Evolutionary conservation across 2,329 filamentous ascomycete genomes (phyloP), one percentile per base, ranked within the genome.

Genomic region (Chaetomium strumarium): DNA sequence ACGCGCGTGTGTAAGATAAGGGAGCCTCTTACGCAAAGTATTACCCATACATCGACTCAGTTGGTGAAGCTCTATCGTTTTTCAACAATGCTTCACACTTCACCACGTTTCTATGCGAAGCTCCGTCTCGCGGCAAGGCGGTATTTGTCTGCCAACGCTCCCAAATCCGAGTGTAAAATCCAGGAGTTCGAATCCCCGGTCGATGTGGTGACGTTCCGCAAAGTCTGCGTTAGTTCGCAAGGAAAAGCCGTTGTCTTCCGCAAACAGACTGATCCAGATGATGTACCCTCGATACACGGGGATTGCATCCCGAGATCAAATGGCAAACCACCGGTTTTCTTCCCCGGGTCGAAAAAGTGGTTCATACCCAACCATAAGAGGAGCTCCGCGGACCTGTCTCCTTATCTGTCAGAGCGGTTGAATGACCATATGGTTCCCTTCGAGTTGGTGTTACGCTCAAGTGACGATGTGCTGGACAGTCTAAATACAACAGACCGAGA

Each of bases 301-400:
- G 14, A 6, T 16, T 17, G 6, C 5, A 7, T n/a, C 13, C n/a
- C 4, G 34, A 20, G 13, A 34, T 11, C 24, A 6, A 31, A 7
- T 29, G 13, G 12, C n/a, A 29, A 24, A 4, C 17, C 33, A n/a
- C 19, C 51, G 5, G 13, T 40, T 12, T 6, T 11, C 16, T 19
- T 49, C 19, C 46, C 51, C 14, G 82, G 24, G 4, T 24, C 7
- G 17, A 62, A 62, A 4, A 79, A 77, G 57, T 88, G 85, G 85
- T 88, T 88, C 60, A 52, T 34, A 24, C 24, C 24, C 24, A 24
- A 24, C 24, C 24, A 24, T 24, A 24, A 24, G 24, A 24, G 24
- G 24, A 7, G 24, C 24, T 24, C 7, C 24, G 24, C 24, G 24
- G 24, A 24, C 24, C 7, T 24, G 24, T 24, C 24, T 24, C 24